Base-by-base conservation (phyloP, 148 eudicot species). In the Cornus kousa region DNA sequence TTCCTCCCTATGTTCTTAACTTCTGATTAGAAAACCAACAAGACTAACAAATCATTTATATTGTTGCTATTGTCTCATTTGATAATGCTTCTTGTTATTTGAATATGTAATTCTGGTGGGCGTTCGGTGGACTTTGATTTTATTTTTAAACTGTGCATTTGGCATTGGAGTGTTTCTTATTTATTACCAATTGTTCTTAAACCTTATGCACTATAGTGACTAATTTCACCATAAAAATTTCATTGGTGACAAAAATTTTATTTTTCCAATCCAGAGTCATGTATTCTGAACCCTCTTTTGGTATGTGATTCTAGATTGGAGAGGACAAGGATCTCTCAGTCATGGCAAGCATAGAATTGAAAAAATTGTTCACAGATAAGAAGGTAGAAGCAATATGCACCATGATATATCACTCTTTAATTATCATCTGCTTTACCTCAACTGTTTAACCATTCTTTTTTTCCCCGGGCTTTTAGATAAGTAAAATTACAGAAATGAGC, bases 241-340 rank as follows among this genome's bases (percentile, higher is more conserved):
- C 22, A 62, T n/a, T 11, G 59, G 1, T 53, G 19, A 62, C 19
- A 62, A 19, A 13, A 17, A 2, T 3, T 1, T 20, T 62, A 17
- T 3, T 6, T 62, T 62, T 62, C 23, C 22, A 62, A 62, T 62
- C 19, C 9, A n/a, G 66, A 17, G 23, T n/a, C 66, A 0, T 20
- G 24, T 62, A 13, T 62, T 62, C 8, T 62, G 14, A 62, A 62
- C 20, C 17, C 66, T 62, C 17, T 73, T 8, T 70, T 14, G 50
- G 24, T 16, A 20, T 43, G 9, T 73, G 76, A 82, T 79, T 71
- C 22, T 60, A 92, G 98, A 84, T 89, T 57, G 98, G 90, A 79
- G 98, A 94, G 87, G 97, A 94, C 81, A 87, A 91, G 86, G 94
- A 89, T 79, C 91, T 88, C 65, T 94, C 98, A 64, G 85, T 76